phyloP scores from a whole-genome alignment of 2,329 filamentous ascomycete species.

The Colletotrichum simmondsii region DNA sequence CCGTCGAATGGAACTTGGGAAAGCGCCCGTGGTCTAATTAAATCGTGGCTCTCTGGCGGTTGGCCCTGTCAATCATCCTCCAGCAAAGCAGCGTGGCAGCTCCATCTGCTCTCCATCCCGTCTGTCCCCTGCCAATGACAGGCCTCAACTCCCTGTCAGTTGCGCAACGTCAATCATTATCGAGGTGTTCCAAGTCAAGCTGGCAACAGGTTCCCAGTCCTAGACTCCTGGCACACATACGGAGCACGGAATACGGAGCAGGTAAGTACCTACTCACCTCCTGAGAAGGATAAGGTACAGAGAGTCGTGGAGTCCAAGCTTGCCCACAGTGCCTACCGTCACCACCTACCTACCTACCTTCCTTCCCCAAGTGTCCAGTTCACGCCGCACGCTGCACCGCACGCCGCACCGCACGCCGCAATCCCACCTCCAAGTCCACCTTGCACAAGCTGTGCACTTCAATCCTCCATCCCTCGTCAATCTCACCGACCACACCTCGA shows the following conservation, averaged over 20 bases:
- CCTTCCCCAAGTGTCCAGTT: neutral
- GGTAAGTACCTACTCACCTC: too few relatives aligned
- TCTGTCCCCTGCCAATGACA: conserved; percentile 2
- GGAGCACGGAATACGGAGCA: too few relatives aligned
- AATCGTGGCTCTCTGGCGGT: neutral
- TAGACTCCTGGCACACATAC: neutral
- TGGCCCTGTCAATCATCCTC: neutral
- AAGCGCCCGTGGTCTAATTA: neutral
- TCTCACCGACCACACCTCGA: conserved; percentile 21
- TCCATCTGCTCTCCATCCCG: neutral
- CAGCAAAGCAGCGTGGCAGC: conserved; percentile 9
- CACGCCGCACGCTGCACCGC: neutral
- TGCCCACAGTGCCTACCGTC: neutral
- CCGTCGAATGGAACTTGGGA: neutral
- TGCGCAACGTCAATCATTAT: conserved; percentile 16
- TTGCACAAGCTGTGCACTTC: conserved; percentile 17
- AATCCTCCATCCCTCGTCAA: conserved; percentile 23
- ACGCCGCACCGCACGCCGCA: conserved; percentile 3
- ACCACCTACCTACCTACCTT: neutral
- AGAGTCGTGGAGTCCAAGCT: conserved; percentile 24
- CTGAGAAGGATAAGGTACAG: too few relatives aligned
- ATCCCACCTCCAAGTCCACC: conserved; percentile 1
- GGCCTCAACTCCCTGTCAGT: neutral
- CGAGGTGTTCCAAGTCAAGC: conserved; percentile 23
- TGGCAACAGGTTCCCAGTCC: conserved; percentile 6